phyloP scores from a whole-genome alignment of 2,329 filamentous ascomycete species.

The Ophiostoma fasciatum region DNA sequence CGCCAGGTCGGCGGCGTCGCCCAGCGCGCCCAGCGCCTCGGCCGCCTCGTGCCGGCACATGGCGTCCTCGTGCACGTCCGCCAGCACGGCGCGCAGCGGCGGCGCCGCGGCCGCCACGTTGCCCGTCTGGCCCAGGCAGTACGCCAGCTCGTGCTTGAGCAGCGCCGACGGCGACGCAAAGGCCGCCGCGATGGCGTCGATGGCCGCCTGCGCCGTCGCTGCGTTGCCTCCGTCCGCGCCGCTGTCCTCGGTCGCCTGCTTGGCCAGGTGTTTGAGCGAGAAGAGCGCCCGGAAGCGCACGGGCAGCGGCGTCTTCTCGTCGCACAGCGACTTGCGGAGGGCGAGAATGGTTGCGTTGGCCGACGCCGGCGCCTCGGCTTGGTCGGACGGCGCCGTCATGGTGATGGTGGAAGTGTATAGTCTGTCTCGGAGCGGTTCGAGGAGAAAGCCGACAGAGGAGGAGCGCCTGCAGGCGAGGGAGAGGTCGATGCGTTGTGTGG shows the following conservation, averaged over 20 bases:
- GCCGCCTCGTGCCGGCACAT: conserved; percentile 97
- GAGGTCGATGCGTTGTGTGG: too few relatives aligned
- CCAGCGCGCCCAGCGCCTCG: conserved; percentile 82
- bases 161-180: conserved; percentile 77
- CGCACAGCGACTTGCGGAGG: conserved; percentile 62
- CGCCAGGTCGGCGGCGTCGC: conserved; percentile 56
- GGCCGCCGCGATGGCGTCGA: conserved; percentile 74
- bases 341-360: conserved; percentile 35
- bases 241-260: conserved; percentile 31
- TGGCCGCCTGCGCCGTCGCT: conserved; percentile 36
- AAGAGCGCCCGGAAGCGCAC: conserved; percentile 92
- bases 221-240: conserved; percentile 12
- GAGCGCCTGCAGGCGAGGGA: too few relatives aligned
- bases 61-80: conserved; percentile 67
- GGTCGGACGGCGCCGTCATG: conserved; percentile 15
- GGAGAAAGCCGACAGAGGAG: too few relatives aligned
- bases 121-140: conserved; percentile 85
- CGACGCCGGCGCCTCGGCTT: conserved; percentile 7
- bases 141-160: conserved; percentile 91
- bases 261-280: conserved; percentile 87
- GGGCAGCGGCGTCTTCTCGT: conserved; percentile 69
- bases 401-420: too few relatives aligned
- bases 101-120: conserved; percentile 55
- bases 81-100: conserved; percentile 57
- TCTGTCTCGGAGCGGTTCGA: too few relatives aligned